A percentile compares a stretch with the other conserved stretches of the same genome.
phyloP scores from a whole-genome alignment of 805 yeast species.

The Saturnispora silvae region DNA sequence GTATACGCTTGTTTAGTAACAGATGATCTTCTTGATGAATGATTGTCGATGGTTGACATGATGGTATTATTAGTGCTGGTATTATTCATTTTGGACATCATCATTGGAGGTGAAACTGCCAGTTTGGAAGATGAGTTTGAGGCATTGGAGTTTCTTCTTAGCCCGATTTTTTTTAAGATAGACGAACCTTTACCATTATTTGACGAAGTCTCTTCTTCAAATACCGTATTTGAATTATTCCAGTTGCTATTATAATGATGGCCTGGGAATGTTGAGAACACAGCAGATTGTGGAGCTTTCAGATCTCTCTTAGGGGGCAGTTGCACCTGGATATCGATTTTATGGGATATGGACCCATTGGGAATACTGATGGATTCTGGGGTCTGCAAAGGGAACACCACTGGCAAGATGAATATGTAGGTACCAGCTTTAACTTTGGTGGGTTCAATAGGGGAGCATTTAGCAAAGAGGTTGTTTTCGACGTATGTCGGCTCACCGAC shows the following conservation, averaged over 20 bases:
- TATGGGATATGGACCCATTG: slow-evolving; percentile 38
- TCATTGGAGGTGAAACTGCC: slow-evolving; percentile 9
- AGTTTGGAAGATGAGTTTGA: slow-evolving; percentile 9
- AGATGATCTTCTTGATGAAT: slow-evolving; percentile 3
- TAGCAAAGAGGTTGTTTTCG: slow-evolving; percentile 15
- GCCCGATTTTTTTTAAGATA: slow-evolving; percentile 19
- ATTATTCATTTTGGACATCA: background rate
- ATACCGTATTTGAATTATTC: background rate
- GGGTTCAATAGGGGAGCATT: too few species aligned
- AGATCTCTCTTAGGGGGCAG: slow-evolving; percentile 18
- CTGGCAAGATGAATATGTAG: slow-evolving; percentile 57
- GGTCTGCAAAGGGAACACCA: slow-evolving; percentile 46
- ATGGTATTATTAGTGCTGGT: slow-evolving; percentile 2
- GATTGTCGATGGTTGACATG: background rate
- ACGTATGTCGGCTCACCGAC: slow-evolving; percentile 7
- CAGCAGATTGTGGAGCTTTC: slow-evolving; percentile 23
- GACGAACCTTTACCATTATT: slow-evolving; percentile 1
- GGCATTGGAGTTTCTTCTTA: slow-evolving; percentile 11
- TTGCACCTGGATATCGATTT: slow-evolving; percentile 30
- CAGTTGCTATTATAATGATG: slow-evolving; percentile 13
- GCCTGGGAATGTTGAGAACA: slow-evolving; percentile 28
- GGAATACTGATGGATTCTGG: slow-evolving; percentile 52
- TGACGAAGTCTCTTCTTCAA: background rate
- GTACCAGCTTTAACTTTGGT: slow-evolving; percentile 46
- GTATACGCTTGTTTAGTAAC: background rate